These are phyloP conservation scores for Corylus avellana DNA, from an alignment of 306 rosid species.

Conservation along the genomic window DNA sequence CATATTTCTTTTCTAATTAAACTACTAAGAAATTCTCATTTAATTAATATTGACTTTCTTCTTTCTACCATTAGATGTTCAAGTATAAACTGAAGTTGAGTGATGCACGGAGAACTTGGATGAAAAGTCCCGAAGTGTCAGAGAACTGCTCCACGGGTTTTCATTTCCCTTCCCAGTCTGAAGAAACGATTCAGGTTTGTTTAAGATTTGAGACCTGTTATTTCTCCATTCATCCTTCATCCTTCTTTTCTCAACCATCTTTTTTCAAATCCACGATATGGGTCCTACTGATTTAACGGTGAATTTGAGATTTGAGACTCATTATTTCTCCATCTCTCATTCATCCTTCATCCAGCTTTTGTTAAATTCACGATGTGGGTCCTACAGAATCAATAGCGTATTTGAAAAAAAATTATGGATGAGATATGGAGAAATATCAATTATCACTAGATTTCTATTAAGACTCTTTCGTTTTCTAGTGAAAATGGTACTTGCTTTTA, in stretches of 20 bases:
- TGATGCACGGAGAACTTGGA: conserved; percentile 80
- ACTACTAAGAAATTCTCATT: background rate
- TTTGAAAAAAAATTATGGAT: too few relatives aligned
- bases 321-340: too few relatives aligned
- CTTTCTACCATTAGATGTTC: conserved; percentile 55
- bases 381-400: too few relatives aligned
- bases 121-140: conserved; percentile 73
- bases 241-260: too few relatives aligned
- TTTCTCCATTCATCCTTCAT: too few relatives aligned
- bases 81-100: conserved; percentile 66
- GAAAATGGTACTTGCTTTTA: conserved; percentile 6
- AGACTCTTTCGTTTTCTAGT: conserved; percentile 3
- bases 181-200: conserved; percentile 58
- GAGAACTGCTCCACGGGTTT: conserved; percentile 85
- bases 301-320: background rate
- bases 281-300: too few relatives aligned
- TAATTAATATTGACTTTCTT: background rate
- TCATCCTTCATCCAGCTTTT: too few relatives aligned
- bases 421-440: background rate
- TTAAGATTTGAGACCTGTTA: background rate
- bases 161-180: conserved; percentile 56
- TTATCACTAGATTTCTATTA: background rate
- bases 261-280: too few relatives aligned
- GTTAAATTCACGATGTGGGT: too few relatives aligned
- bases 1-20: background rate